Conservation (phyloP, 108 stramenopile genomes). For the Cyclotella cryptica region DNA sequence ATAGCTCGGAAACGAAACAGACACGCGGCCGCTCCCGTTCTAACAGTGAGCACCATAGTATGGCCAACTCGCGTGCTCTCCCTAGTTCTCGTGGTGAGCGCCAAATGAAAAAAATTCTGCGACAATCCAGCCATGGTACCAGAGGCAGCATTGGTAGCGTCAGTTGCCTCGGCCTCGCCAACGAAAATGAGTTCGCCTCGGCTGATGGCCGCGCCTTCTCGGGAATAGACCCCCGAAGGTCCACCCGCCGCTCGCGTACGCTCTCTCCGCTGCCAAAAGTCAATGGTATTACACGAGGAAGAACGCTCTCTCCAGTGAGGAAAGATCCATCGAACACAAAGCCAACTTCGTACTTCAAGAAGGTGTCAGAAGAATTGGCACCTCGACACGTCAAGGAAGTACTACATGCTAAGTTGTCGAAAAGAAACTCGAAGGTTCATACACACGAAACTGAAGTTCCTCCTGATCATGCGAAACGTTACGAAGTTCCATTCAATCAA, state of each 20-base stretch:
- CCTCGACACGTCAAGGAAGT: constrained; percentile 1
- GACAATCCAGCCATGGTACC: constrained; percentile 1
- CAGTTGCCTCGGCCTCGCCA: not conserved
- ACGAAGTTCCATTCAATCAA: not conserved
- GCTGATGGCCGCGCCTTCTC: not conserved
- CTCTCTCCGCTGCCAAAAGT: constrained; percentile 1
- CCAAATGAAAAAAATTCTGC: not conserved
- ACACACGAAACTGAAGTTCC: not conserved
- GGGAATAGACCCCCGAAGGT: not conserved
- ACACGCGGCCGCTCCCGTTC: too few relatives aligned
- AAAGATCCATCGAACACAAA: not conserved
- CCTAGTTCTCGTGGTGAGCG: not conserved
- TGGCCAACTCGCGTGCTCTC: not conserved
- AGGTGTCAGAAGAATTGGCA: constrained; percentile 1
- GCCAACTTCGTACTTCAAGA: not conserved
- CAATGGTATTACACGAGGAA: not conserved
- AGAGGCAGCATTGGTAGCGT: not conserved
- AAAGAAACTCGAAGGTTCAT: not conserved
- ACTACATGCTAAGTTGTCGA: not conserved
- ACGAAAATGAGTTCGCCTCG: not conserved
- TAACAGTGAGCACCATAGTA: too few relatives aligned
- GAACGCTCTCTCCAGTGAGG: constrained; percentile 4
- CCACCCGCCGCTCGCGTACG: not conserved
- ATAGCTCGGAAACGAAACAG: not conserved
- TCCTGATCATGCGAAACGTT: not conserved